A percentile compares a stretch with the other conserved stretches of the same genome.
Conservation (phyloP, 2,329 filamentous ascomycete genomes). For the Xylaria sp. region DNA sequence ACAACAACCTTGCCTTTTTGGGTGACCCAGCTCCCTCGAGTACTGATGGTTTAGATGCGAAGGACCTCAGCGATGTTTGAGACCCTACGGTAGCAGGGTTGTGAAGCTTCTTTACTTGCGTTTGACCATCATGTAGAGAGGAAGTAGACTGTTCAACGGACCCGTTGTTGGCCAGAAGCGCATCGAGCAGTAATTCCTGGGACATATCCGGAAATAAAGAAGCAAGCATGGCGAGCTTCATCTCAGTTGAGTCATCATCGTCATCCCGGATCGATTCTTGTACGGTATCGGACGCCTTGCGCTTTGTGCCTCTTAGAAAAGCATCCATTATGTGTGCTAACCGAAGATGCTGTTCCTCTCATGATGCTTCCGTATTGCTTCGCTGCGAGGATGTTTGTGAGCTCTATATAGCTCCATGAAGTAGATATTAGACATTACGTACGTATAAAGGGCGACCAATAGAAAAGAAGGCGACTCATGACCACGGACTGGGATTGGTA, state of each 20-base stretch:
- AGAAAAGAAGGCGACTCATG: neutral
- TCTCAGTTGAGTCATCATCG: conserved; percentile 80
- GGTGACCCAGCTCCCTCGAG: conserved; percentile 33
- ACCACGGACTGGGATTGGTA: no score
- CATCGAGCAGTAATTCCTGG: conserved; percentile 77
- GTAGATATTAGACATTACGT: conserved; percentile 8
- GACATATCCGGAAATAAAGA: conserved; percentile 76
- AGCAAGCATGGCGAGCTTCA: conserved; percentile 85
- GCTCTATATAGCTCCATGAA: neutral
- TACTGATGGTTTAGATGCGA: conserved; percentile 48
- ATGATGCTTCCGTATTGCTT: conserved; percentile 11
- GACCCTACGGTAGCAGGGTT: conserved; percentile 56
- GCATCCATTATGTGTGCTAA: conserved; percentile 61
- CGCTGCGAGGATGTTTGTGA: neutral
- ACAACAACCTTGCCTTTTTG: conserved; percentile 61
- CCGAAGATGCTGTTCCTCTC: conserved; percentile 2
- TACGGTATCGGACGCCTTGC: conserved; percentile 52
- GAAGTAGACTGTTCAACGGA: conserved; percentile 73
- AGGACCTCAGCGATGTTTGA: conserved; percentile 71
- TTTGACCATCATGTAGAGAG: conserved; percentile 56
- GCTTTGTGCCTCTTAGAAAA: conserved; percentile 65
- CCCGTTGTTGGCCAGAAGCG: conserved; percentile 80
- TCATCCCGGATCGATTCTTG: conserved; percentile 33
- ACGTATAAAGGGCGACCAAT: conserved; percentile 27
- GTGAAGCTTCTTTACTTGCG: conserved; percentile 45